These are phyloP conservation scores for Lentinula raphanica DNA, from an alignment of 768 basidiomycete species.

Conservation along the genomic window DNA sequence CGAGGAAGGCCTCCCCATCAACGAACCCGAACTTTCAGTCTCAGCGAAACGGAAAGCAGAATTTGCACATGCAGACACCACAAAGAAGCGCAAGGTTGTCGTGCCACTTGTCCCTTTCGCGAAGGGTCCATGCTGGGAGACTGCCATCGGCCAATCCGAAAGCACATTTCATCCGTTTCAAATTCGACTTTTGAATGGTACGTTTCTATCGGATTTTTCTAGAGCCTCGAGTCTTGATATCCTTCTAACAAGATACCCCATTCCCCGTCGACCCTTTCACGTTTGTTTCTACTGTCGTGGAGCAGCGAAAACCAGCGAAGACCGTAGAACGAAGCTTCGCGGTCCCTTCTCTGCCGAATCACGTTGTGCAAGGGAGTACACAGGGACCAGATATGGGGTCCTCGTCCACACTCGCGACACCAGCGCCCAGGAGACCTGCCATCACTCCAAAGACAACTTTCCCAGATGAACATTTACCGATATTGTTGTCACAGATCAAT, in stretches of 20 bases:
- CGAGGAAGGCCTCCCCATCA: slow-evolving; percentile 36
- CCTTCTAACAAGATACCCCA: slow-evolving; percentile 51
- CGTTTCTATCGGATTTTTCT: slow-evolving; percentile 14
- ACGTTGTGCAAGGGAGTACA: not conserved
- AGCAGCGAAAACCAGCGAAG: slow-evolving; percentile 24
- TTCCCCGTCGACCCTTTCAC: slow-evolving; percentile 75
- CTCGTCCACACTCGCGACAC: slow-evolving; percentile 11
- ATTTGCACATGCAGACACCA: slow-evolving; percentile 38
- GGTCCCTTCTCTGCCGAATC: slow-evolving; percentile 41
- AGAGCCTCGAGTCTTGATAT: not conserved
- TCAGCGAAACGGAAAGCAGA: slow-evolving; percentile 63
- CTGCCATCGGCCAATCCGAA: slow-evolving; percentile 54
- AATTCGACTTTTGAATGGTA: slow-evolving; percentile 84
- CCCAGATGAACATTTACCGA: slow-evolving; percentile 59
- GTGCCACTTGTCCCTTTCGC: slow-evolving; percentile 74
- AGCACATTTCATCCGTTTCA: slow-evolving; percentile 70
- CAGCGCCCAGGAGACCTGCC: slow-evolving; percentile 19
- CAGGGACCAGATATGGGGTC: not conserved
- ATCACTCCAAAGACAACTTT: slow-evolving; percentile 52
- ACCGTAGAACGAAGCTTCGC: slow-evolving; percentile 30
- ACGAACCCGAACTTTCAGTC: slow-evolving; percentile 35
- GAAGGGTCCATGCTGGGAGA: slow-evolving; percentile 83
- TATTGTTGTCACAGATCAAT: slow-evolving; percentile 59
- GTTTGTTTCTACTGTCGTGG: slow-evolving; percentile 49
- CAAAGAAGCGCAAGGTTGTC: slow-evolving; percentile 74